phyloP scores from a whole-genome alignment of 768 basidiomycete species.

The Leccinum aurantiacum region DNA sequence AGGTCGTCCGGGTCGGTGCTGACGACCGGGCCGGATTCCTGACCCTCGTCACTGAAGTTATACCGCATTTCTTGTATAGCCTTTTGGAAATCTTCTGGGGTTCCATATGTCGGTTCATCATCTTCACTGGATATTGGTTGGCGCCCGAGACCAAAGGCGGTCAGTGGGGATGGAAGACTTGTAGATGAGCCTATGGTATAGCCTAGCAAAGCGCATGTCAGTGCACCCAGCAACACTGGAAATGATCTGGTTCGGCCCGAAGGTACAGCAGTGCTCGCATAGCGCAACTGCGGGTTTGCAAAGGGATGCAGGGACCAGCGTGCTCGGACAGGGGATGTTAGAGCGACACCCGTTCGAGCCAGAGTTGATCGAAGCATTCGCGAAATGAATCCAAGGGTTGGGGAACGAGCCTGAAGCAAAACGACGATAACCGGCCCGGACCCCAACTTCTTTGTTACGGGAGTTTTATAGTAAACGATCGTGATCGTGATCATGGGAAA shows the following conservation, averaged over 20 bases:
- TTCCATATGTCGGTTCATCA: constrained; percentile 43
- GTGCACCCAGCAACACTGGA: constrained; percentile 18
- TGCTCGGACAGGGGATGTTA: neutral
- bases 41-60: constrained; percentile 29
- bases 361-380: constrained; percentile 17
- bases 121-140: neutral
- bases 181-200: constrained; percentile 23
- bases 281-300: constrained; percentile 1
- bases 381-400: neutral
- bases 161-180: constrained; percentile 5
- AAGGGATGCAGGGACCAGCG: neutral
- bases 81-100: constrained; percentile 48
- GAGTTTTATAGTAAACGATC: neutral
- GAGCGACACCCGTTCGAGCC: neutral
- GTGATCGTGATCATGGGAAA: neutral
- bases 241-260: constrained; percentile 1
- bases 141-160: constrained; percentile 3
- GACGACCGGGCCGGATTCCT: constrained; percentile 29
- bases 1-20: constrained; percentile 55
- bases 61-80: constrained; percentile 52
- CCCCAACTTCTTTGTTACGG: neutral
- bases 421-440: neutral
- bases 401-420: neutral
- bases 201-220: constrained; percentile 23
- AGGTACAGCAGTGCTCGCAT: constrained; percentile 8